These are phyloP conservation scores for Metarhizium rileyi DNA, from an alignment of 2,329 filamentous ascomycete genomes.

Conservation along the genomic window DNA sequence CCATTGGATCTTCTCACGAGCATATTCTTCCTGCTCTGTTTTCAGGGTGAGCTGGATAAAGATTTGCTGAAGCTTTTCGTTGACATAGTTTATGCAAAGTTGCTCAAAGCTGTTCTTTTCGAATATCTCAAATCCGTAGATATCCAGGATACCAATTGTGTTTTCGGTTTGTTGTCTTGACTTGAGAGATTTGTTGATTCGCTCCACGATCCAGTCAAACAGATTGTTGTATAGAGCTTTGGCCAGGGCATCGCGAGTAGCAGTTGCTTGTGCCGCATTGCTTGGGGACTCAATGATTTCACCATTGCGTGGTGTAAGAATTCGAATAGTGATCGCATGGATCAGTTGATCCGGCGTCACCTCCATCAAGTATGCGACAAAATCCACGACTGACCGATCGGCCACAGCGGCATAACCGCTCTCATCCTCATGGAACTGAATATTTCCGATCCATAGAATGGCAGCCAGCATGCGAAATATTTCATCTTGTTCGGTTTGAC, in stretches of 20 bases:
- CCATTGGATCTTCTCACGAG: slow-evolving; percentile 93
- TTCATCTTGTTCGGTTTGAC: slow-evolving; percentile 82
- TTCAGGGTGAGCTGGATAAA: slow-evolving; percentile 97
- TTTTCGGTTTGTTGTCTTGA: slow-evolving; percentile 67
- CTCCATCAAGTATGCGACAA: slow-evolving; percentile 87
- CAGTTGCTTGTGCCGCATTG: slow-evolving; percentile 75
- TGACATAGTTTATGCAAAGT: slow-evolving; percentile 99
- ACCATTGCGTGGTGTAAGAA: slow-evolving; percentile 60
- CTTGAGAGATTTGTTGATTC: slow-evolving; percentile 80
- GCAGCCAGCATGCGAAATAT: slow-evolving; percentile 93
- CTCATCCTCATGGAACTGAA: slow-evolving; percentile 84
- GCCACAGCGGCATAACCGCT: slow-evolving; percentile 76
- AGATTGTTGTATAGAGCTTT: slow-evolving; percentile 97
- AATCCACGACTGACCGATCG: slow-evolving; percentile 88
- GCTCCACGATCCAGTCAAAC: slow-evolving; percentile 95
- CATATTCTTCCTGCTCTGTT: slow-evolving; percentile 96
- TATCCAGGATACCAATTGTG: slow-evolving; percentile 93
- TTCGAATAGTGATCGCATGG: slow-evolving; percentile 79
- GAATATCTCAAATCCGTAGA: slow-evolving; percentile 98
- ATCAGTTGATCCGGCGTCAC: slow-evolving; percentile 72
- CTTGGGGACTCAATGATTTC: slow-evolving; percentile 66
- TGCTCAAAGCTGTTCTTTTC: slow-evolving; percentile 99
- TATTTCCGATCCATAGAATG: slow-evolving; percentile 89
- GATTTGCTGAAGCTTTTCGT: slow-evolving; percentile 98
- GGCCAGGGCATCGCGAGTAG: slow-evolving; percentile 82